Percentiles rank a stretch among this genome's conserved stretches.
phyloP scores from a whole-genome alignment of 768 basidiomycete species.

The Phylloporus sp. region DNA sequence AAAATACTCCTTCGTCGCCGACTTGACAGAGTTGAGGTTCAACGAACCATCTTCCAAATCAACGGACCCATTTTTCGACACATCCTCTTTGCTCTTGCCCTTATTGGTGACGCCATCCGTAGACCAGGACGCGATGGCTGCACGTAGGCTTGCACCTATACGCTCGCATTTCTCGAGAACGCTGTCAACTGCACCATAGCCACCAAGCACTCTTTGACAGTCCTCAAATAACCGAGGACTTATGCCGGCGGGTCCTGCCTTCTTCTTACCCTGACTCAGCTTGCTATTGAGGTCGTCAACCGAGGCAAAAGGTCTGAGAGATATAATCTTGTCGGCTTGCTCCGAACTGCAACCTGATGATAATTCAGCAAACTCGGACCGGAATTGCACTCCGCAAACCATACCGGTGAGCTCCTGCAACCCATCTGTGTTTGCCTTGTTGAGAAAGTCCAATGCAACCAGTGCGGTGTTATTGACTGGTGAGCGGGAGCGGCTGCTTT shows the following conservation, averaged over 20 bases:
- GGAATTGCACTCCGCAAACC: slow-evolving; percentile 13
- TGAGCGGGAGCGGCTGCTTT: slow-evolving; percentile 31
- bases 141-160: slow-evolving; percentile 71
- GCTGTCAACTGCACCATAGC: slow-evolving; percentile 84
- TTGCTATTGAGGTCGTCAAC: slow-evolving; percentile 72
- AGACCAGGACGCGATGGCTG: slow-evolving; percentile 79
- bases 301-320: slow-evolving; percentile 74
- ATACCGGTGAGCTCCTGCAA: slow-evolving; percentile 74
- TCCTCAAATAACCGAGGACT: slow-evolving; percentile 90
- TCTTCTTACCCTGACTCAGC: slow-evolving; percentile 84
- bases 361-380: slow-evolving; percentile 2
- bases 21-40: slow-evolving; percentile 46
- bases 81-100: slow-evolving; percentile 39
- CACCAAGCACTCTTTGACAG: slow-evolving; percentile 76
- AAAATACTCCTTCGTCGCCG: slow-evolving; percentile 60
- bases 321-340: slow-evolving; percentile 77
- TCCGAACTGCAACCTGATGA: slow-evolving; percentile 67
- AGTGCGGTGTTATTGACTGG: slow-evolving; percentile 40
- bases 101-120: slow-evolving; percentile 28
- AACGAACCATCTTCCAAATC: slow-evolving; percentile 61
- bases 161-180: slow-evolving; percentile 86
- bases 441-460: slow-evolving; percentile 66
- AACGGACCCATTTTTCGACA: slow-evolving; percentile 19
- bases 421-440: slow-evolving; percentile 55
- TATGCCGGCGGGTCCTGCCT: slow-evolving; percentile 75